Conservation (phyloP, 495 filamentous ascomycete species). For the Penicillium angulare region DNA sequence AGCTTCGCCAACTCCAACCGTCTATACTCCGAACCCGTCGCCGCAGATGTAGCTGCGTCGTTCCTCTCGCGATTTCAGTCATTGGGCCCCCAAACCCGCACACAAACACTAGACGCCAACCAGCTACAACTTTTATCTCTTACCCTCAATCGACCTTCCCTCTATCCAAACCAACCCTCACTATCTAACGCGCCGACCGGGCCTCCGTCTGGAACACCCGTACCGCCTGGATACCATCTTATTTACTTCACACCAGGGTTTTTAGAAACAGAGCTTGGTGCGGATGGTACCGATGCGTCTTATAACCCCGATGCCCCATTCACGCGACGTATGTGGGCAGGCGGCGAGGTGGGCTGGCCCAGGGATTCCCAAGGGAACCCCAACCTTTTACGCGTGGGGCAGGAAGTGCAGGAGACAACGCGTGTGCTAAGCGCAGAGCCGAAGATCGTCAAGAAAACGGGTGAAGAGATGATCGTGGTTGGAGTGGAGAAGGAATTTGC, state of each 20-base stretch:
- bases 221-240: slow-evolving; percentile 69
- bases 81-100: slow-evolving; percentile 40
- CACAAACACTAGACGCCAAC: slow-evolving; percentile 55
- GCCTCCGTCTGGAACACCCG: slow-evolving; percentile 32
- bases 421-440: slow-evolving; percentile 48
- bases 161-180: slow-evolving; percentile 29
- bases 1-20: slow-evolving; percentile 2
- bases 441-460: slow-evolving; percentile 52
- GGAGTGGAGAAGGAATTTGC: slow-evolving; percentile 60
- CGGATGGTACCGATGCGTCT: slow-evolving; percentile 70
- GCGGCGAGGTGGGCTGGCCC: slow-evolving; percentile 59
- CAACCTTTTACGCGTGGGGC: slow-evolving; percentile 50
- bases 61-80: slow-evolving; percentile 46
- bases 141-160: slow-evolving; percentile 49
- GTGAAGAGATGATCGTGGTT: slow-evolving; percentile 64
- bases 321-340: slow-evolving; percentile 76
- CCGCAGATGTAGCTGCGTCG: slow-evolving; percentile 36
- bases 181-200: slow-evolving; percentile 29
- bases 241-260: slow-evolving; percentile 68
- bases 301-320: slow-evolving; percentile 67
- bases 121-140: slow-evolving; percentile 55
- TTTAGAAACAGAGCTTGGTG: slow-evolving; percentile 51
- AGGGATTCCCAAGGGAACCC: slow-evolving; percentile 29
- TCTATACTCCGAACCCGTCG: slow-evolving; percentile 2
- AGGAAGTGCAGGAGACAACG: slow-evolving; percentile 57